Percentiles rank a stretch among this genome's conserved stretches.
phyloP scores from a whole-genome alignment of 306 rosid genomes.

The Hylodesmum podocarpum region DNA sequence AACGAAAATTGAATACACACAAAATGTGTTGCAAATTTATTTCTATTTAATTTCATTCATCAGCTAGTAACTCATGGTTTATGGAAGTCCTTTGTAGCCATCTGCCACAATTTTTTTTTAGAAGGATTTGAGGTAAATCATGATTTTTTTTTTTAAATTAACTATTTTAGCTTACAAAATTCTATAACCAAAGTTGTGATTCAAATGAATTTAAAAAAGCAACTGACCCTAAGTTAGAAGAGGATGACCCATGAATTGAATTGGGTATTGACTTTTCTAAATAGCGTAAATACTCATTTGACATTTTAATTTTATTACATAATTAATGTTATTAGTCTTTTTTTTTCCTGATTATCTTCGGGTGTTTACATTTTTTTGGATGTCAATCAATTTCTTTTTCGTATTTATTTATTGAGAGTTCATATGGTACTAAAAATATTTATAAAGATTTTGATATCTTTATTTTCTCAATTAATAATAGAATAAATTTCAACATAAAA shows the following conservation, averaged over 20 bases:
- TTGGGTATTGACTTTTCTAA: too few relatives aligned
- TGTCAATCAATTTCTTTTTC: too few relatives aligned
- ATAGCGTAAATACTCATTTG: too few relatives aligned
- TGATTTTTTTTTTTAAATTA: background rate
- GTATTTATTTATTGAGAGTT: too few relatives aligned
- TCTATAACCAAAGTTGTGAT: background rate
- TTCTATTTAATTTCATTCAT: background rate
- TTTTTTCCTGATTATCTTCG: too few relatives aligned
- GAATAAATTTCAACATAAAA: too few relatives aligned
- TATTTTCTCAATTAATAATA: too few relatives aligned
- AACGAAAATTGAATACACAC: background rate
- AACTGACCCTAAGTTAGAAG: constrained; percentile 1
- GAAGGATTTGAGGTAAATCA: constrained; percentile 1
- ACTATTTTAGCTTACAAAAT: background rate
- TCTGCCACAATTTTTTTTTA: background rate
- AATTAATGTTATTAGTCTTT: too few relatives aligned
- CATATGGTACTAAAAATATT: too few relatives aligned
- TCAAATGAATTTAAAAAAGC: background rate
- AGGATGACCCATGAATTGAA: background rate
- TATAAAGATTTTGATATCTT: too few relatives aligned
- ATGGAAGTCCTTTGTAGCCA: background rate
- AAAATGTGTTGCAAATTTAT: background rate
- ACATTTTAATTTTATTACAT: too few relatives aligned
- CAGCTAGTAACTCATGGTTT: background rate
- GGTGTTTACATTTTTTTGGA: too few relatives aligned